Evolutionary conservation across 1,139 yeast species (phyloP).

Genomic region (Candida sp.): DNA sequence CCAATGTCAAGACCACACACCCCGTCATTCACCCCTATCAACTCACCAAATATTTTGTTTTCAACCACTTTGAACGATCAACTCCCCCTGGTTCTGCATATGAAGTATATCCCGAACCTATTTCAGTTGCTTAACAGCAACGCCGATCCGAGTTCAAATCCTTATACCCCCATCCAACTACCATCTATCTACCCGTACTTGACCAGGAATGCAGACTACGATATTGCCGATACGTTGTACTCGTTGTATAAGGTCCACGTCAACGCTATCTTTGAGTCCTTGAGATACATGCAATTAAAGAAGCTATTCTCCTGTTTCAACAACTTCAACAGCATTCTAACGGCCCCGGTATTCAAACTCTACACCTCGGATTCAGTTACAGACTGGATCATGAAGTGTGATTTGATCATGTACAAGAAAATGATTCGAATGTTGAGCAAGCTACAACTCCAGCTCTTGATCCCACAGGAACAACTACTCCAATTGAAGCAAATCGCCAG

Average conservation of each 20-base stretch:
- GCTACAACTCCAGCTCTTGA: constrained; percentile 58
- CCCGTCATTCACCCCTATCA: constrained; percentile 27
- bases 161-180: constrained; percentile 39
- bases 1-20: constrained; percentile 26
- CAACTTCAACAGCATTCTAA: constrained; percentile 62
- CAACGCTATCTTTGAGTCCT: constrained; percentile 61
- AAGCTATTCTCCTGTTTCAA: constrained; percentile 58
- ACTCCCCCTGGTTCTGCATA: constrained; percentile 20
- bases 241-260: constrained; percentile 69
- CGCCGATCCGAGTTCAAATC: constrained; percentile 22
- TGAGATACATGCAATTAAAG: constrained; percentile 71
- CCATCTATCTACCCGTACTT: constrained; percentile 59
- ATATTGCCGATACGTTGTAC: constrained; percentile 63
- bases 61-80: constrained; percentile 14
- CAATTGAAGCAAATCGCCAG: constrained; percentile 51
- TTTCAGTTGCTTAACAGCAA: constrained; percentile 30
- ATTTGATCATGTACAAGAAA: constrained; percentile 61
- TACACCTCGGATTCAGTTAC: constrained; percentile 53
- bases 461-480: constrained; percentile 58
- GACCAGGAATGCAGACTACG: constrained; percentile 55
- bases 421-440: constrained; percentile 71
- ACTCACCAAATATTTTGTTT: constrained; percentile 15
- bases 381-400: constrained; percentile 73
- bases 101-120: constrained; percentile 43
- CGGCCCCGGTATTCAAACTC: constrained; percentile 68